Conservation (phyloP, 768 basidiomycete species). For the Glaciozyma martinii region DNA sequence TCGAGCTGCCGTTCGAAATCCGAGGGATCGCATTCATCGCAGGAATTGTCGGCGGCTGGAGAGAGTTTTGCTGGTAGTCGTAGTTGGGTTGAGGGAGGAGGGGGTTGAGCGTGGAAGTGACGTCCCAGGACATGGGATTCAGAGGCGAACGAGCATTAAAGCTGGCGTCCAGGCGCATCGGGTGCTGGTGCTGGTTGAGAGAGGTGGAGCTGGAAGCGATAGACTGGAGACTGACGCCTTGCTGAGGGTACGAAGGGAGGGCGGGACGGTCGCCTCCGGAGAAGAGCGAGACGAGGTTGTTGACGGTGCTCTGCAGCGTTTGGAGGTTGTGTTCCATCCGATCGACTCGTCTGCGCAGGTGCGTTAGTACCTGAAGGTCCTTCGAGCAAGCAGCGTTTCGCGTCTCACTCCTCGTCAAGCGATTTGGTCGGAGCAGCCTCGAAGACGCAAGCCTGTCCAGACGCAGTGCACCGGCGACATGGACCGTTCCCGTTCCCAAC, state of each 20-base stretch:
- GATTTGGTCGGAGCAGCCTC: background rate
- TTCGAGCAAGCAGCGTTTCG: background rate
- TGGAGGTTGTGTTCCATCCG: background rate
- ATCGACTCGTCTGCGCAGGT: background rate
- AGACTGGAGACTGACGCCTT: background rate
- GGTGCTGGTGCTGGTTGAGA: background rate
- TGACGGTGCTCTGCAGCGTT: background rate
- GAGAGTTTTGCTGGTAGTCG: background rate
- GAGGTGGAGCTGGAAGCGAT: background rate
- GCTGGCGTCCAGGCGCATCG: background rate
- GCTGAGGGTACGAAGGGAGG: background rate
- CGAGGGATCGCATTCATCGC: background rate
- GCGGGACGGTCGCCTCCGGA: background rate
- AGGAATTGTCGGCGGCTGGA: constrained; percentile 4
- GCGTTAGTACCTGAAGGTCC: too few relatives aligned
- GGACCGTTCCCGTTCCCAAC: too few relatives aligned
- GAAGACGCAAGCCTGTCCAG: background rate
- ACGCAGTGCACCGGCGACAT: background rate
- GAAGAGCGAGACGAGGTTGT: background rate
- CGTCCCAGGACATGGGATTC: constrained; percentile 1
- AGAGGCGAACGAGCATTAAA: background rate
- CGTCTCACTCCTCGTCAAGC: constrained; percentile 6
- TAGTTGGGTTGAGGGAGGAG: background rate
- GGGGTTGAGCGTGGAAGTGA: background rate
- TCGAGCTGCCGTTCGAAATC: background rate